Base-by-base conservation (phyloP, 2,329 filamentous ascomycete species). In the Pseudogymnoascus sp. region DNA sequence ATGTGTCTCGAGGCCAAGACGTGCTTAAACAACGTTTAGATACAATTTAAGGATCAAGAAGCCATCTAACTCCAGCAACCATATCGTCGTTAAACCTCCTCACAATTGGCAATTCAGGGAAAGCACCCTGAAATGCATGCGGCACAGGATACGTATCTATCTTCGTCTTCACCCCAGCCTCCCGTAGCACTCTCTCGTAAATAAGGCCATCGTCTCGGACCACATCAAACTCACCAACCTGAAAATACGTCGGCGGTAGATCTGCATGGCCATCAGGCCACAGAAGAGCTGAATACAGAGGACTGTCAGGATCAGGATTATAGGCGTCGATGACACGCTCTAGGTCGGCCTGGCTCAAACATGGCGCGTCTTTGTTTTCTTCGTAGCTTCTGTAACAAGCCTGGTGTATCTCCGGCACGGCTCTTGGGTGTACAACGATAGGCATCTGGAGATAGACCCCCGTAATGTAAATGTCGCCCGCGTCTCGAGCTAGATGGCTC, bases 151-250 rank as follows among this genome's bases (percentile, higher is more conserved):
- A 63, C n/a, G 78, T 68, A 66, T 81, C 76, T 18, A 82, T 37
- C 59, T 73, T 75, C 1, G 80, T 81, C 67, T 74, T 69, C 8
- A 81, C 76, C 1, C 72, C 73, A 34, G 78, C 75, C 62, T 79
- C 77, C 34, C 75, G 72, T 64, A 84, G 68, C 2, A 79, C 68
- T 40, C 75, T 71, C 66, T 82, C 81, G 66, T 83, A 84, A 0
- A 84, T 77, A 54, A 85, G 65, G 0, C 73, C 79, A 62, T 84
- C 82, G 64, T 85, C 83, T 3, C 82, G 71, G 2, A 81, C 66
- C 0, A 77, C 77, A 68, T 84, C 83, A 64, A 79, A 65, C 10
- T 81, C 82, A 65, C 75, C 77, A 0, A 82, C 73, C 67, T 83
- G 80, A 1, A 85, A 71, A 68, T 81, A 84, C 0, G 78, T 75